Base-by-base conservation (phyloP, 495 filamentous ascomycete species). In the Parachaetomium inaequale region DNA sequence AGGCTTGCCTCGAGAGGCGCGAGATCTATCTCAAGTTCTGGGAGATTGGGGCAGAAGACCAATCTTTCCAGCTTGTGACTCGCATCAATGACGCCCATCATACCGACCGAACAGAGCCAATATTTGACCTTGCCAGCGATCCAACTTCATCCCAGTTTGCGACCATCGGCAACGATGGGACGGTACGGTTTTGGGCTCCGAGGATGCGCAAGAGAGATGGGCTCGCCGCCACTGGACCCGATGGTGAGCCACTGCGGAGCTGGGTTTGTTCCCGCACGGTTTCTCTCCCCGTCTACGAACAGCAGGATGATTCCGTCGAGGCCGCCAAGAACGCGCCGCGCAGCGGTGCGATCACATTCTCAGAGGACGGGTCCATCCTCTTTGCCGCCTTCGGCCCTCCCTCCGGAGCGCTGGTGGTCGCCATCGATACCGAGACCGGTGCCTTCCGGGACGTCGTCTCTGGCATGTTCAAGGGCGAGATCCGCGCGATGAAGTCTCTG, bases 1-100 rank as follows among this genome's bases (percentile, higher is more conserved):
- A 79, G n/a, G 66, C 72, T 17, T 60, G 57, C 21, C 76, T 78
- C 50, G 79, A 84, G 56, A 81, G 78, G 32, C 81, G 83, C 7
- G 94, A 99, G 68, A 80, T 90, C 2, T 89, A 87, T 65, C 76
- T 99, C 25, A 96, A 93, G 67, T 93, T 99, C 70, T 99, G 94
- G 94, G 81, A 82, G 56, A 91, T 90, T 81, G 84, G 82, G 42
- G 72, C 80, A 23, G 82, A 84, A 34, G 81, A 79, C 34, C 79
- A 80, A 43, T 70, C 77, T 2, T 91, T 93, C 82, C 84, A 90
- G 68, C 75, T 98, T 14, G 84, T 89, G 31, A 87, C 91, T 7
- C 82, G 93, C 21, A 84, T 98, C 43, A 90, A 96, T 71, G 80
- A 85, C 14, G 93, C 94, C 17, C 94, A 99, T 76, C 80, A 82